Evolutionary conservation across 306 rosid species (phyloP).

Genomic region (Leucaena leucocephala): DNA sequence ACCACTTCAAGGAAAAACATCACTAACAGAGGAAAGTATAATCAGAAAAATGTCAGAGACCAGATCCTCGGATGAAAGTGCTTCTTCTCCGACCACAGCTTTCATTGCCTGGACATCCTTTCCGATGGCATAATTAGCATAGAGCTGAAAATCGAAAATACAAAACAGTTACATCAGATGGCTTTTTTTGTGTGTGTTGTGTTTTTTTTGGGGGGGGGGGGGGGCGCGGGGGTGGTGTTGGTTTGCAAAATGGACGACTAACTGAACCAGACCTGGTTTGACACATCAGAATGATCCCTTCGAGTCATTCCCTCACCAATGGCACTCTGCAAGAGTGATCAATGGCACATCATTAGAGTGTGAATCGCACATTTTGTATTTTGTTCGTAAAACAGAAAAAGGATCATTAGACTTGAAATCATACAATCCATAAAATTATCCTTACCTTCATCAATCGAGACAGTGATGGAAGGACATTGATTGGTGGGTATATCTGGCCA

Average conservation of each 20-base stretch:
- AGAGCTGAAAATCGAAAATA: slow-evolving; percentile 58
- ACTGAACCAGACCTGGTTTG: slow-evolving; percentile 81
- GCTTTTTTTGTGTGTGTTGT: neutral
- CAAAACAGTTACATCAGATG: slow-evolving; percentile 38
- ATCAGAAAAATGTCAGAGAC: slow-evolving; percentile 46
- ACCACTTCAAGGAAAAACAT: slow-evolving; percentile 20
- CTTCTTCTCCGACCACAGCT: slow-evolving; percentile 99
- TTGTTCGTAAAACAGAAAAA: neutral
- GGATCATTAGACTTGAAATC: neutral
- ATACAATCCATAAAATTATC: slow-evolving; percentile 17
- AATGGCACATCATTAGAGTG: slow-evolving; percentile 29
- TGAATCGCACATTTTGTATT: slow-evolving; percentile 5
- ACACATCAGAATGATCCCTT: slow-evolving; percentile 94
- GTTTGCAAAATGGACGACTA: neutral
- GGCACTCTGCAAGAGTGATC: slow-evolving; percentile 80
- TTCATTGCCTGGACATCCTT: slow-evolving; percentile 99
- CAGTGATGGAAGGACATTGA: slow-evolving; percentile 94
- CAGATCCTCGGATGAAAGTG: slow-evolving; percentile 98
- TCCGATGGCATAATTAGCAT: slow-evolving; percentile 99
- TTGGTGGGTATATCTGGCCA: slow-evolving; percentile 93
- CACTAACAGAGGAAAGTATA: slow-evolving; percentile 24
- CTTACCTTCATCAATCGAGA: slow-evolving; percentile 99
- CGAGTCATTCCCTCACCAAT: slow-evolving; percentile 99
- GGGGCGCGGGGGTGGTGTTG: no score
- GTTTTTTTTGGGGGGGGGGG: neutral